phyloP scores from a whole-genome alignment of 352 stramenopile species.

The Globisporangium splendens region DNA sequence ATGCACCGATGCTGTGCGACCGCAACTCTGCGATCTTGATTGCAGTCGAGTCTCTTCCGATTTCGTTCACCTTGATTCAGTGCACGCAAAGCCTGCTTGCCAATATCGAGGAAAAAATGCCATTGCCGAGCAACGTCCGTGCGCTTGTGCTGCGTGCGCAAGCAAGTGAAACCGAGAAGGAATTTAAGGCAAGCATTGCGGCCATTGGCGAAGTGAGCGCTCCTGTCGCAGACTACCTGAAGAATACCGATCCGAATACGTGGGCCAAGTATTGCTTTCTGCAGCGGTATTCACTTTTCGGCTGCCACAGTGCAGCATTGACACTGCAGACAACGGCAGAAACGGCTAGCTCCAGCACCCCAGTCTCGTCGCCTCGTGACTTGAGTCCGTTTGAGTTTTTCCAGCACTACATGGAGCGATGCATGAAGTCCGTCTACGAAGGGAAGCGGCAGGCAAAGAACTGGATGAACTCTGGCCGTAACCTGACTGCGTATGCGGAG shows the following conservation, averaged over 20 bases:
- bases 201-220: slow-evolving; percentile 18
- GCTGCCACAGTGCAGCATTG: slow-evolving; percentile 31
- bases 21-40: slow-evolving; percentile 22
- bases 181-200: slow-evolving; percentile 25
- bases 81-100: slow-evolving; percentile 29
- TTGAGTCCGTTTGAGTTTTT: slow-evolving; percentile 42
- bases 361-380: slow-evolving; percentile 14
- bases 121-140: slow-evolving; percentile 15
- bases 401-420: slow-evolving; percentile 44
- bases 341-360: slow-evolving; percentile 12
- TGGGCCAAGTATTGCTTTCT: slow-evolving; percentile 45
- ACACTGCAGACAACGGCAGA: slow-evolving; percentile 11
- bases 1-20: slow-evolving; percentile 37
- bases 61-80: slow-evolving; percentile 35
- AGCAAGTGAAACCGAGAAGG: slow-evolving; percentile 22
- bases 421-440: slow-evolving; percentile 34
- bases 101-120: slow-evolving; percentile 26
- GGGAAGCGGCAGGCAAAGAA: slow-evolving; percentile 33
- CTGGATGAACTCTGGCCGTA: slow-evolving; percentile 18
- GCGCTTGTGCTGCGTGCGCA: slow-evolving; percentile 28
- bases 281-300: slow-evolving; percentile 29
- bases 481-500: slow-evolving; percentile 33
- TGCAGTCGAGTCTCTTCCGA: slow-evolving; percentile 25
- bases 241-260: slow-evolving; percentile 20
- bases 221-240: slow-evolving; percentile 19